Percentiles rank a stretch among this genome's conserved stretches.
Evolutionary conservation across 2,329 filamentous ascomycete species (phyloP).

Genomic region (Pleurostoma richardsiae): DNA sequence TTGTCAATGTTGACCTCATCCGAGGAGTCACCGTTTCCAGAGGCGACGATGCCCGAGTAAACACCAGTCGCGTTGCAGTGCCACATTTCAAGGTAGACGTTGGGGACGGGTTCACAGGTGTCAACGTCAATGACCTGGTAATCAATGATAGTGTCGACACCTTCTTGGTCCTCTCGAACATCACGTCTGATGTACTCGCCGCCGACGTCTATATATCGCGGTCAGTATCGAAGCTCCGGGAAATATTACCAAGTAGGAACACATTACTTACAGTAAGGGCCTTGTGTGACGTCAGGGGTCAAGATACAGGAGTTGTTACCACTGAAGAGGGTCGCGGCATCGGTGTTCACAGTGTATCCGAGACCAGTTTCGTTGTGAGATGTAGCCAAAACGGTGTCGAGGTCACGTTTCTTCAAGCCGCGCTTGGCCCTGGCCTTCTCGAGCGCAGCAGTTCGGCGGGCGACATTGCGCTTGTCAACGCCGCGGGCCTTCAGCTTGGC

Average conservation of each 20-base stretch:
- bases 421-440: constrained; percentile 35
- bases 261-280: constrained; percentile 34
- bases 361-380: constrained; percentile 26
- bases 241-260: background rate
- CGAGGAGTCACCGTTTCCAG: constrained; percentile 28
- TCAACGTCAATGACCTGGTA: constrained; percentile 49
- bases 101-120: constrained; percentile 45
- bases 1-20: constrained; percentile 32
- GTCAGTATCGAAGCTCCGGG: background rate
- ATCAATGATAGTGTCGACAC: constrained; percentile 43
- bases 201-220: constrained; percentile 30
- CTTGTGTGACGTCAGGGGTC: constrained; percentile 39
- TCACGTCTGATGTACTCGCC: constrained; percentile 46
- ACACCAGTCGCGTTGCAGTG: constrained; percentile 33
- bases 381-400: constrained; percentile 22
- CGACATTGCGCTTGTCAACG: constrained; percentile 34
- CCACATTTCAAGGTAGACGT: constrained; percentile 50
- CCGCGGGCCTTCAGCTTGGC: constrained; percentile 40
- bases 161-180: constrained; percentile 39
- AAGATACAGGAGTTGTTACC: constrained; percentile 37
- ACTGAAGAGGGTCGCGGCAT: constrained; percentile 23
- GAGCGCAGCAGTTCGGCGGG: constrained; percentile 35
- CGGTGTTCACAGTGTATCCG: constrained; percentile 21
- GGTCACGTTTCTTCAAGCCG: constrained; percentile 20
- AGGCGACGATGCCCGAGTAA: constrained; percentile 26